phyloP scores from a whole-genome alignment of 2,329 filamentous ascomycete genomes.

The Amesomyces nigricolor region DNA sequence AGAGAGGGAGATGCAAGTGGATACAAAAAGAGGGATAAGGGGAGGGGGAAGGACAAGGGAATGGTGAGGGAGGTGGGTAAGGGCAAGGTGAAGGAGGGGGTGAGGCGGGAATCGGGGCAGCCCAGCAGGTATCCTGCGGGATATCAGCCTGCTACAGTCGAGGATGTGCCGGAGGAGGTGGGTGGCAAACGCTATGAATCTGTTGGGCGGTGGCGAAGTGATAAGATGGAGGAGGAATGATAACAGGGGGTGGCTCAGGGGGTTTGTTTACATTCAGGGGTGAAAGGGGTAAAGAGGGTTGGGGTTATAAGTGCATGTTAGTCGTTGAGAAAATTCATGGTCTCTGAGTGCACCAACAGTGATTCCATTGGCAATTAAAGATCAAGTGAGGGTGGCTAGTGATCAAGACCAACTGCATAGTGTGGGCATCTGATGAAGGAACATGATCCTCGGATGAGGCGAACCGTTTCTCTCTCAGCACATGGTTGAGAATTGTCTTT shows the following conservation, averaged over 20 bases:
- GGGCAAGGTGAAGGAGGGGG: background rate
- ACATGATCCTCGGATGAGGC: too few relatives aligned
- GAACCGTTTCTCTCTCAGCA: too few relatives aligned
- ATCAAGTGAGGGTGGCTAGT: too few relatives aligned
- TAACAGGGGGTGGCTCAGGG: background rate
- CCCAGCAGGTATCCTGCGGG: background rate
- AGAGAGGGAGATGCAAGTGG: background rate
- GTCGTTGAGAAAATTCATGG: background rate
- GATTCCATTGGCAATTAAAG: too few relatives aligned
- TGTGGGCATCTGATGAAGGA: too few relatives aligned
- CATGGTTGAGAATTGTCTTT: too few relatives aligned
- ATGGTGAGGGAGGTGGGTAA: background rate
- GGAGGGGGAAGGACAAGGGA: background rate
- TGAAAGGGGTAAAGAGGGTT: background rate
- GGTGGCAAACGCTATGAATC: background rate
- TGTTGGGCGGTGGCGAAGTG: background rate
- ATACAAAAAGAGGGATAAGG: background rate
- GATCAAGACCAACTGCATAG: too few relatives aligned
- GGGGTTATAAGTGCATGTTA: background rate
- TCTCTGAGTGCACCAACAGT: too few relatives aligned
- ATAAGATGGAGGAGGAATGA: constrained; percentile 2
- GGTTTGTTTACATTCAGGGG: constrained; percentile 7
- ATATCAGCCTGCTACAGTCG: constrained; percentile 7
- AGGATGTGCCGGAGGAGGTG: constrained; percentile 1
- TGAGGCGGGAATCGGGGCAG: background rate